A percentile compares a stretch with the other conserved stretches of the same genome.
Evolutionary conservation across 768 basidiomycete species (phyloP).

Genomic region (Lentinula detonsa): DNA sequence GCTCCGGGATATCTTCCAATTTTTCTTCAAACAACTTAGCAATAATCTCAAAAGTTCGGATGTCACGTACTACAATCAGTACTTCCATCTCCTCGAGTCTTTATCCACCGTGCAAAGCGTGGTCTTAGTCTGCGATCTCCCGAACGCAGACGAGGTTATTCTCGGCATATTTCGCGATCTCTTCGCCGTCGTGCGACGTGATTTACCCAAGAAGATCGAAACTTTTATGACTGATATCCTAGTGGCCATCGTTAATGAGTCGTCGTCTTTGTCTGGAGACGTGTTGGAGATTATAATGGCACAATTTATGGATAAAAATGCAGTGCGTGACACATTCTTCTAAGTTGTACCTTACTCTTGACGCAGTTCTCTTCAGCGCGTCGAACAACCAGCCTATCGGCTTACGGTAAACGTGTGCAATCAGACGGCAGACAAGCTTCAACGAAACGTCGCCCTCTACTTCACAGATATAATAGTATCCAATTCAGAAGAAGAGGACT

Average conservation of each 20-base stretch:
- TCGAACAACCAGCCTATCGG: slow-evolving; percentile 72
- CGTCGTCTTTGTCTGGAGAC: slow-evolving; percentile 64
- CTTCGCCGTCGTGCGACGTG: slow-evolving; percentile 73
- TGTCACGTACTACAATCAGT: slow-evolving; percentile 84
- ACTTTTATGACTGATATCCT: slow-evolving; percentile 87
- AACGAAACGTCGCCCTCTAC: slow-evolving; percentile 85
- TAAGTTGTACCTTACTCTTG: slow-evolving; percentile 1
- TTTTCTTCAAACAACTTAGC: slow-evolving; percentile 86
- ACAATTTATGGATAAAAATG: slow-evolving; percentile 79
- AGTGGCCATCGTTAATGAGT: slow-evolving; percentile 85
- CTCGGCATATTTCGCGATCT: slow-evolving; percentile 77
- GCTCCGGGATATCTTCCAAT: slow-evolving; percentile 93
- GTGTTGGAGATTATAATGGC: slow-evolving; percentile 78
- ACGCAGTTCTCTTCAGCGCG: slow-evolving; percentile 31
- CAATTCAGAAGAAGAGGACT: slow-evolving; percentile 49
- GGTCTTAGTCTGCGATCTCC: slow-evolving; percentile 89
- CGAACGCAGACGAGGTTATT: slow-evolving; percentile 80
- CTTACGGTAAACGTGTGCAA: slow-evolving; percentile 86
- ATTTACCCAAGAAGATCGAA: slow-evolving; percentile 73
- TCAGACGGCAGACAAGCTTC: slow-evolving; percentile 76
- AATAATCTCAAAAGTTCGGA: slow-evolving; percentile 71
- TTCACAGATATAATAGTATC: slow-evolving; percentile 85
- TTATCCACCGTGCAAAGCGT: slow-evolving; percentile 93
- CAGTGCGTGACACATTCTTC: slow-evolving; percentile 36
- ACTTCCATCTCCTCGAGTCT: slow-evolving; percentile 91